Evolutionary conservation across 768 basidiomycete species (phyloP).

Genomic region (Leccinum obscurum): DNA sequence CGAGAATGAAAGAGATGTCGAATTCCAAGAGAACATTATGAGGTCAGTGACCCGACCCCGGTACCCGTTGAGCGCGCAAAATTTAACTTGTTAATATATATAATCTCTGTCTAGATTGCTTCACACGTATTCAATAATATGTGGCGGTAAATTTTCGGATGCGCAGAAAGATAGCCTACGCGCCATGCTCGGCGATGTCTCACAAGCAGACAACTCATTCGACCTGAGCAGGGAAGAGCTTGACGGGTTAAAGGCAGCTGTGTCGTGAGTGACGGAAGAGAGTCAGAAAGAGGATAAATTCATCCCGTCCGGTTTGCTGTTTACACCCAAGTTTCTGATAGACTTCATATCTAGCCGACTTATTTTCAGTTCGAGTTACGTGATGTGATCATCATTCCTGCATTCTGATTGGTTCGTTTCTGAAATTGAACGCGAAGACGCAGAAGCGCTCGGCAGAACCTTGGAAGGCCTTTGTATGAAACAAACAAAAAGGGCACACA

Average conservation of each 20-base stretch:
- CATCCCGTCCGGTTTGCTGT: slow-evolving; percentile 11
- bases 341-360: slow-evolving; percentile 28
- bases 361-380: slow-evolving; percentile 27
- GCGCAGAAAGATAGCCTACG: slow-evolving; percentile 33
- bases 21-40: slow-evolving; percentile 66
- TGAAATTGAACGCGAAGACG: slow-evolving; percentile 11
- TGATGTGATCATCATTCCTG: slow-evolving; percentile 17
- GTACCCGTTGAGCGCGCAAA: background rate
- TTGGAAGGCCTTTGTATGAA: slow-evolving; percentile 10
- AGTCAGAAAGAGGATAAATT: slow-evolving; percentile 14
- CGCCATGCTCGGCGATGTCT: slow-evolving; percentile 26
- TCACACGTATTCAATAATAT: slow-evolving; percentile 49
- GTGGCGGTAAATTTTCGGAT: slow-evolving; percentile 35
- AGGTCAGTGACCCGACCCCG: slow-evolving; percentile 37
- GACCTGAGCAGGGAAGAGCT: slow-evolving; percentile 31
- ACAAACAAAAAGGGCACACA: slow-evolving; percentile 19
- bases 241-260: slow-evolving; percentile 19
- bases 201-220: slow-evolving; percentile 24
- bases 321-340: slow-evolving; percentile 16
- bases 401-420: slow-evolving; percentile 21
- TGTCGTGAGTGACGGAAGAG: slow-evolving; percentile 23
- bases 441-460: slow-evolving; percentile 3
- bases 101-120: slow-evolving; percentile 40
- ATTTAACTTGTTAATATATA: background rate
- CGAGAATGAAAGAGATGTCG: slow-evolving; percentile 57